Percentiles rank a stretch among this genome's conserved stretches.
These are phyloP conservation scores for Colletotrichum limetticola DNA, from an alignment of 2,329 filamentous ascomycete genomes.

Conservation along the genomic window DNA sequence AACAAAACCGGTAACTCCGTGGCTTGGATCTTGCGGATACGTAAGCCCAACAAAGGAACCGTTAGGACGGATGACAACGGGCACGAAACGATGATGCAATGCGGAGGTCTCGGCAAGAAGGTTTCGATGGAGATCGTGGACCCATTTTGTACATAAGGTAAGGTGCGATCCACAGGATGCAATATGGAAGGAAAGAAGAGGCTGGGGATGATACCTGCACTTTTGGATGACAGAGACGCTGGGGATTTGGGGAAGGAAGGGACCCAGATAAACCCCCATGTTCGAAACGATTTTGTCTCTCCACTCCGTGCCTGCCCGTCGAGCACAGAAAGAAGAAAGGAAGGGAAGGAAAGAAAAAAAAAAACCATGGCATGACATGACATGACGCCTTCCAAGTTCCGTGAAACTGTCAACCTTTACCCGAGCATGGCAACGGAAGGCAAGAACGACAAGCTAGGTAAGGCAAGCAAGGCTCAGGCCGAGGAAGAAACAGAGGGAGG, in stretches of 20 bases:
- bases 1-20: constrained; percentile 7
- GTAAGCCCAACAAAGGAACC: neutral
- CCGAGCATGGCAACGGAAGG: neutral
- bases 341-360: neutral
- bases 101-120: constrained; percentile 15
- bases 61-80: neutral
- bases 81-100: constrained; percentile 27
- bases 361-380: neutral
- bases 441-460: neutral
- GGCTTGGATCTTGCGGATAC: neutral
- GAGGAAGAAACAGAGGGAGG: neutral
- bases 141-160: constrained; percentile 8
- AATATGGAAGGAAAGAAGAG: neutral
- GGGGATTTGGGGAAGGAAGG: neutral
- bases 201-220: constrained; percentile 11
- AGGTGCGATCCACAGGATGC: neutral
- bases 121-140: constrained; percentile 6
- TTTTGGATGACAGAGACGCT: neutral
- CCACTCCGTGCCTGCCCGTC: neutral
- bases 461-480: neutral
- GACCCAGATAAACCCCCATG: neutral
- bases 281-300: neutral
- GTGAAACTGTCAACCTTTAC: constrained; percentile 10
- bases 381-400: constrained; percentile 22
- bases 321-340: constrained; percentile 1